Conservation (phyloP, 1,284 basidiomycete species). For the Flammula alnicola region DNA sequence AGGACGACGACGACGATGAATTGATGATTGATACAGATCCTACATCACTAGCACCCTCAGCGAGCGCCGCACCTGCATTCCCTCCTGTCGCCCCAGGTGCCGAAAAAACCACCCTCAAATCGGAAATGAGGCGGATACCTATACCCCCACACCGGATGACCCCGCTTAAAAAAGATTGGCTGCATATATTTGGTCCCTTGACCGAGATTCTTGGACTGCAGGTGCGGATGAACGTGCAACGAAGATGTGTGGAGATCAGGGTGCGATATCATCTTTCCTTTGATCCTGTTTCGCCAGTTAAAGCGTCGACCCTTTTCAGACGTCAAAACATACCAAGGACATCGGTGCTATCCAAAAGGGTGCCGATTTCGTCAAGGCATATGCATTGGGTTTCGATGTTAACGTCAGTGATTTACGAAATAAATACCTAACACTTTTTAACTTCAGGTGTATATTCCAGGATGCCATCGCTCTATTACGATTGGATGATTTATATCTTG, state of each 20-base stretch:
- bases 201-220: slow-evolving; percentile 95
- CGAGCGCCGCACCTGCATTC: slow-evolving; percentile 61
- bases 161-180: slow-evolving; percentile 96
- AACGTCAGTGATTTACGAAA: slow-evolving; percentile 60
- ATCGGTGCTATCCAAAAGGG: slow-evolving; percentile 94
- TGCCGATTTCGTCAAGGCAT: slow-evolving; percentile 98
- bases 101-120: slow-evolving; percentile 62
- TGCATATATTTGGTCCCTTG: slow-evolving; percentile 94
- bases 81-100: slow-evolving; percentile 64
- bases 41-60: slow-evolving; percentile 41
- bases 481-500: slow-evolving; percentile 96
- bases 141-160: slow-evolving; percentile 98
- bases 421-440: slow-evolving; percentile 1
- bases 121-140: slow-evolving; percentile 82
- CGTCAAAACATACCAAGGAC: slow-evolving; percentile 93
- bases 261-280: slow-evolving; percentile 50
- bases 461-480: slow-evolving; percentile 95
- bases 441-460: slow-evolving; percentile 44
- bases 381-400: slow-evolving; percentile 91
- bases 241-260: slow-evolving; percentile 90
- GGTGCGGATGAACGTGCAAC: slow-evolving; percentile 94
- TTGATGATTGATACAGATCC: slow-evolving; percentile 65
- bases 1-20: slow-evolving; percentile 53
- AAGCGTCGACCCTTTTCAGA: slow-evolving; percentile 52
- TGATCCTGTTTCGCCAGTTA: background rate